These are phyloP conservation scores for Sugiyamaella neomexicana DNA, from an alignment of 1,139 yeast species.

Conservation along the genomic window DNA sequence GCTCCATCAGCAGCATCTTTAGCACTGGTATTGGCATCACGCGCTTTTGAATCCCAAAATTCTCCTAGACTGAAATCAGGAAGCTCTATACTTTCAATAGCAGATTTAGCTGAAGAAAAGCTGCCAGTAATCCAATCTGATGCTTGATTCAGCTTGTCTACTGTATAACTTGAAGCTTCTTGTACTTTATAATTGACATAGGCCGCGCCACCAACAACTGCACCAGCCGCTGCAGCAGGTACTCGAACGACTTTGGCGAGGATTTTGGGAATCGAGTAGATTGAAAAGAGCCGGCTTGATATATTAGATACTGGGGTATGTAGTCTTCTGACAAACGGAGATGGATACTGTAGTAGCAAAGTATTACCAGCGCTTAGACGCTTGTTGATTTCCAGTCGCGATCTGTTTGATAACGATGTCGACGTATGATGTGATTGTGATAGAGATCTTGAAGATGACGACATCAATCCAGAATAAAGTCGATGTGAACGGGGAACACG, in stretches of 20 bases:
- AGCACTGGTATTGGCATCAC: background rate
- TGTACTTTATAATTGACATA: conserved; percentile 89
- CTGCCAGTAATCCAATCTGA: conserved; percentile 55
- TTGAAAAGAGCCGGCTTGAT: conserved; percentile 22
- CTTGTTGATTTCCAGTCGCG: conserved; percentile 1
- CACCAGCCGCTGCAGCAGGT: conserved; percentile 77
- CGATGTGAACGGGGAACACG: background rate
- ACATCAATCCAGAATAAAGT: background rate
- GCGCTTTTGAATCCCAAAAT: conserved; percentile 18
- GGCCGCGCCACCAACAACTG: conserved; percentile 91
- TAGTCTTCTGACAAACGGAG: conserved; percentile 10
- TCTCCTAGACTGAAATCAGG: conserved; percentile 33
- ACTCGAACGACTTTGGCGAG: conserved; percentile 59
- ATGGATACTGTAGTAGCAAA: conserved; percentile 5
- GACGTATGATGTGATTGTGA: background rate
- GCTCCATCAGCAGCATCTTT: conserved; percentile 8
- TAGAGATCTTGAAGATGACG: background rate
- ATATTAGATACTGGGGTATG: background rate
- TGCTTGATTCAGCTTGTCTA: conserved; percentile 60
- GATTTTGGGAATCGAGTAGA: conserved; percentile 43
- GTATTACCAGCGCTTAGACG: conserved; percentile 4
- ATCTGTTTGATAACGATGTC: background rate
- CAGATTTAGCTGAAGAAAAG: conserved; percentile 31
- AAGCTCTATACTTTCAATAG: conserved; percentile 30
- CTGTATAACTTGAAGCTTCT: conserved; percentile 73